A percentile compares a stretch with the other conserved stretches of the same genome.
Conservation (phyloP, 805 yeast genomes). For the Kuraishia ogatae region DNA sequence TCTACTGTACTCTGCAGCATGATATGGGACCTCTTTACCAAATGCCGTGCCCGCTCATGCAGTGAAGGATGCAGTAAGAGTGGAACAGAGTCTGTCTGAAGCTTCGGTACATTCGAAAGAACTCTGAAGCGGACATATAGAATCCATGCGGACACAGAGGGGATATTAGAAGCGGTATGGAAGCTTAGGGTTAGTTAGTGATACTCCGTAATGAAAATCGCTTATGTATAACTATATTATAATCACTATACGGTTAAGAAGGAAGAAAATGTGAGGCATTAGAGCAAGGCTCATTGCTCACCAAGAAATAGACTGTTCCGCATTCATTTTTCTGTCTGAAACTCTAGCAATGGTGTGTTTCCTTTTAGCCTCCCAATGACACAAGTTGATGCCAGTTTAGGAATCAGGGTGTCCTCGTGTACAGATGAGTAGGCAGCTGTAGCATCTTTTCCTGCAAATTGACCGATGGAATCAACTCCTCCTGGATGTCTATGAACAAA, state of each 20-base stretch:
- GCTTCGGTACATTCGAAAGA: too few species aligned
- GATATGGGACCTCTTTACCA: neutral
- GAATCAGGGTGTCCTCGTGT: constrained; percentile 48
- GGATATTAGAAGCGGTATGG: too few species aligned
- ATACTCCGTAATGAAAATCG: too few species aligned
- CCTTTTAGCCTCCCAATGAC: constrained; percentile 48
- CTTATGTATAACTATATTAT: too few species aligned
- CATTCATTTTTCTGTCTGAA: constrained; percentile 24
- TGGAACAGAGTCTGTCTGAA: neutral
- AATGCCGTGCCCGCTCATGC: neutral
- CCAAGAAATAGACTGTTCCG: too few species aligned
- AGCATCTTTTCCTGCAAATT: constrained; percentile 67
- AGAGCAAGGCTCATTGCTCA: too few species aligned
- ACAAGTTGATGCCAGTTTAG: constrained; percentile 36
- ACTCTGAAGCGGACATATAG: too few species aligned
- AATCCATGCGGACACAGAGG: too few species aligned
- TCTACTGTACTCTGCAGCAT: neutral
- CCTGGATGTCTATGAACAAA: constrained; percentile 53
- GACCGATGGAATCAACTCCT: constrained; percentile 66
- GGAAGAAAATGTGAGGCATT: too few species aligned
- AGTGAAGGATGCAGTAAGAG: neutral
- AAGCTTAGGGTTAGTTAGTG: too few species aligned
- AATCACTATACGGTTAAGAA: too few species aligned
- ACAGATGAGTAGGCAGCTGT: constrained; percentile 48
- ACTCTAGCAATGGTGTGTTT: constrained; percentile 29